Evolutionary conservation across 768 basidiomycete genomes (phyloP), one percentile per base, ranked within the genome.

Genomic region (Boletales sp.): DNA sequence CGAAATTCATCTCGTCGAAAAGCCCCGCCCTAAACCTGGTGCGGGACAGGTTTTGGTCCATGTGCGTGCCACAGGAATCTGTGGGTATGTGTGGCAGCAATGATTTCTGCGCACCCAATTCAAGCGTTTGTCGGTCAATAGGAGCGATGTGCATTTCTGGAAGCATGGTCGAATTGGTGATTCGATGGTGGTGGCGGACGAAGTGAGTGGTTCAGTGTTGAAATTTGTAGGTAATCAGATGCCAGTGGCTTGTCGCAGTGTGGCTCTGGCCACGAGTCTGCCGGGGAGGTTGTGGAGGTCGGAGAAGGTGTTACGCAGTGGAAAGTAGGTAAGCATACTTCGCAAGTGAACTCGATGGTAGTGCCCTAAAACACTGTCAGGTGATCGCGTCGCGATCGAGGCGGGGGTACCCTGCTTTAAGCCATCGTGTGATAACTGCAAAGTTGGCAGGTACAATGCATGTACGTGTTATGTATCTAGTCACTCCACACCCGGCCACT

Each of bases 131-230:
- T 43, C 13, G 43, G 30, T 48, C 19, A 31, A 49, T 49, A 85
- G 84, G 74, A 84, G 82, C 41, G 84, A 86, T 51, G 81, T 86
- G 56, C 84, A 86, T 61, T 85, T 86, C 63, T 86, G 84, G 84
- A 75, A 83, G 54, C 82, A 85, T 63, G 84, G 84, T 7, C 70
- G 81, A 36, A 75, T 86, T 45, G 84, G 84, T 9, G 81, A 83
- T 57, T 82, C 81, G 0, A 86, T 85, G 84, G 70, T 86, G 19
- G 83, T 85, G 28, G 81, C 78, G 13, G 83, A 84, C 52, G 83
- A 85, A 69, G 82, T 80, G 49, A 53, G 60, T 38, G 40, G 2
- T n/a, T 17, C 15, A 34, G 15, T 9, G 17, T 17, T 17, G 15
- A 28, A 40, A 36, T 32, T 34, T 21, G 2, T 44, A 40, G 46